A percentile compares a stretch with the other conserved stretches of the same genome.
These are phyloP conservation scores for Vinca minor DNA, from an alignment of 257 asterid genomes.

Conservation along the genomic window DNA sequence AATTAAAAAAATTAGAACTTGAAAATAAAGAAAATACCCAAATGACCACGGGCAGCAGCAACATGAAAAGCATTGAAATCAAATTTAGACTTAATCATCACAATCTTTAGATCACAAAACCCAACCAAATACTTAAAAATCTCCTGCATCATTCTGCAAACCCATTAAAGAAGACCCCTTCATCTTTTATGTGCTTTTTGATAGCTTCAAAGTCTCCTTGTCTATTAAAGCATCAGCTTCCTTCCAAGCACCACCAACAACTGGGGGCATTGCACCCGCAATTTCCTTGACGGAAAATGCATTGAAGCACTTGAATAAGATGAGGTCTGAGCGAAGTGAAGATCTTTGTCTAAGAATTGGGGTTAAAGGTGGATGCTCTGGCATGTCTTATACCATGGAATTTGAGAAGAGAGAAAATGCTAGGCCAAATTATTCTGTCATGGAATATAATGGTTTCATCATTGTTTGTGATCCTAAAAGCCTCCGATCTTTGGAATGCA, in stretches of 20 bases:
- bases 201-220: conserved; percentile 33
- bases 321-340: conserved; percentile 55
- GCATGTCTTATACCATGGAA: conserved; percentile 93
- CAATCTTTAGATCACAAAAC: too few species aligned
- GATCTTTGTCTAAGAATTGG: conserved; percentile 87
- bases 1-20: too few species aligned
- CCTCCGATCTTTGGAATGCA: conserved; percentile 81
- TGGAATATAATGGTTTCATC: conserved; percentile 72
- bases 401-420: conserved; percentile 70
- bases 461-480: conserved; percentile 96
- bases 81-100: too few species aligned
- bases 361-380: conserved; percentile 97
- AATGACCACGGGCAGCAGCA: too few species aligned
- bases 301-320: conserved; percentile 61
- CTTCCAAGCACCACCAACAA: conserved; percentile 55
- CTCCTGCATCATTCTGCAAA: conserved; percentile 60
- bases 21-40: too few species aligned
- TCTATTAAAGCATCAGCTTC: too few species aligned
- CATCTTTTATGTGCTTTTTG: too few species aligned
- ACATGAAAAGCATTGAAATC: too few species aligned
- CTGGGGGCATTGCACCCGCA: conserved; percentile 72
- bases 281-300: conserved; percentile 73
- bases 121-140: too few species aligned
- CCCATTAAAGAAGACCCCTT: conserved; percentile 46
- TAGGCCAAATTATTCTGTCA: conserved; percentile 74